phyloP scores from a whole-genome alignment of 306 rosid species.

The Mimosa bimucronata region DNA sequence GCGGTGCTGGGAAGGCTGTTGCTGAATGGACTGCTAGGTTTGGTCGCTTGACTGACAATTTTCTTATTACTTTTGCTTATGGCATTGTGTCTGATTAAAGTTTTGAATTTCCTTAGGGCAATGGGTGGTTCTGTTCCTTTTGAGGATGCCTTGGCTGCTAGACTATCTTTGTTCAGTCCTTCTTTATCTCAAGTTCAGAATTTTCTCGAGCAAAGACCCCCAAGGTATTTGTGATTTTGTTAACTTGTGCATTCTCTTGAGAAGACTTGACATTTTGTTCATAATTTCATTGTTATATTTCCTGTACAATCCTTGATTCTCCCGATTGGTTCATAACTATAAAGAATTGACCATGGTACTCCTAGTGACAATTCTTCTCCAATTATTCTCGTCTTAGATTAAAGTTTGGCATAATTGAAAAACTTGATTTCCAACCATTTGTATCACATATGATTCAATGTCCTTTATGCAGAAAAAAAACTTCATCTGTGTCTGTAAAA shows the following conservation, averaged over 20 bases:
- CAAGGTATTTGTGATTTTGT: constrained; percentile 57
- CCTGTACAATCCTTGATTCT: constrained; percentile 5
- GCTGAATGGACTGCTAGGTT: constrained; percentile 73
- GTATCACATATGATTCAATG: neutral
- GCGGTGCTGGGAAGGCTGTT: constrained; percentile 79
- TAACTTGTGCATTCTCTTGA: neutral
- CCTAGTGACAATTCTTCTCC: neutral
- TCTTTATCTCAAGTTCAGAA: constrained; percentile 78
- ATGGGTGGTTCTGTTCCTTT: constrained; percentile 98
- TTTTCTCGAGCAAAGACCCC: constrained; percentile 76
- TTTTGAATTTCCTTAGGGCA: constrained; percentile 60
- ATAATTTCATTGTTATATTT: neutral
- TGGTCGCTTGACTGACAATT: neutral
- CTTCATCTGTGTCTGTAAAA: neutral
- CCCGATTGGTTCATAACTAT: neutral
- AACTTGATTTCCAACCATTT: constrained; percentile 13
- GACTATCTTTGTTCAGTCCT: constrained; percentile 84
- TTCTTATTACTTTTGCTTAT: constrained; percentile 9
- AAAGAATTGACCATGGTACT: neutral
- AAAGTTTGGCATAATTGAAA: neutral
- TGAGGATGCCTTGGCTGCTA: constrained; percentile 95
- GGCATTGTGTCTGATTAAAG: constrained; percentile 36
- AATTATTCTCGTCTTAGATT: constrained; percentile 13
- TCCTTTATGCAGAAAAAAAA: neutral
- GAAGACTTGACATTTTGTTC: constrained; percentile 5